phyloP scores from a whole-genome alignment of 495 filamentous ascomycete genomes.

The Daldinia concentrica region DNA sequence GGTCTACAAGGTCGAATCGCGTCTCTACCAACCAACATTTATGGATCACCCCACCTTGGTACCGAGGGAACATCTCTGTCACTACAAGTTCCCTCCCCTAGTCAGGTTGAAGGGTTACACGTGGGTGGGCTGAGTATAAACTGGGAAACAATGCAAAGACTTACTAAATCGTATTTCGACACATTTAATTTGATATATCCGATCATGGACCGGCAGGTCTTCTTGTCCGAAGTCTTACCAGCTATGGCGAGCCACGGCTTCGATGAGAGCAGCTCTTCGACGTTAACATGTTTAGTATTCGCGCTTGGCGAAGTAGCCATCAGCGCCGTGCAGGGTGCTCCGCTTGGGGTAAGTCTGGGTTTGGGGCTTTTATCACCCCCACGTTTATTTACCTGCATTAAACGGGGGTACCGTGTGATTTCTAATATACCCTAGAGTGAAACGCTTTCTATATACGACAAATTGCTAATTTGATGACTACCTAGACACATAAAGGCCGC shows the following conservation, averaged over 20 bases:
- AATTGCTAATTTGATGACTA: conserved; percentile 10
- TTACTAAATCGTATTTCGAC: conserved; percentile 64
- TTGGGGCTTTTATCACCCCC: background rate
- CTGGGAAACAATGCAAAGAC: conserved; percentile 59
- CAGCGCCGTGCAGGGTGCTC: conserved; percentile 55
- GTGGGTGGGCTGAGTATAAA: conserved; percentile 42
- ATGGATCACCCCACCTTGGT: conserved; percentile 21
- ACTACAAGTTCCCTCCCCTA: conserved; percentile 21
- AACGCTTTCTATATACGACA: background rate
- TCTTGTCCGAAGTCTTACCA: conserved; percentile 58
- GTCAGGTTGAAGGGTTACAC: conserved; percentile 44
- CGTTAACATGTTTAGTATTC: conserved; percentile 65
- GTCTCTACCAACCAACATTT: conserved; percentile 47
- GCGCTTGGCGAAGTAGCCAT: conserved; percentile 65
- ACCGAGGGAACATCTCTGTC: conserved; percentile 31
- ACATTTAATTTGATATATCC: conserved; percentile 65
- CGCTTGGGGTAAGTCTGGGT: conserved; percentile 47
- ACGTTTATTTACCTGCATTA: conserved; percentile 1
- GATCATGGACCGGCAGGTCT: conserved; percentile 63
- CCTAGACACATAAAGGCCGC: conserved; percentile 52
- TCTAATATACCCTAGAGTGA: background rate
- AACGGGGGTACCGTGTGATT: background rate
- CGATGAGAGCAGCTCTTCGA: conserved; percentile 56
- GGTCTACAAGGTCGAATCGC: conserved; percentile 49
- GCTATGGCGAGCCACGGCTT: conserved; percentile 60